Base-by-base conservation (phyloP, 495 filamentous ascomycete species). In the Cercophora newfieldiana region DNA sequence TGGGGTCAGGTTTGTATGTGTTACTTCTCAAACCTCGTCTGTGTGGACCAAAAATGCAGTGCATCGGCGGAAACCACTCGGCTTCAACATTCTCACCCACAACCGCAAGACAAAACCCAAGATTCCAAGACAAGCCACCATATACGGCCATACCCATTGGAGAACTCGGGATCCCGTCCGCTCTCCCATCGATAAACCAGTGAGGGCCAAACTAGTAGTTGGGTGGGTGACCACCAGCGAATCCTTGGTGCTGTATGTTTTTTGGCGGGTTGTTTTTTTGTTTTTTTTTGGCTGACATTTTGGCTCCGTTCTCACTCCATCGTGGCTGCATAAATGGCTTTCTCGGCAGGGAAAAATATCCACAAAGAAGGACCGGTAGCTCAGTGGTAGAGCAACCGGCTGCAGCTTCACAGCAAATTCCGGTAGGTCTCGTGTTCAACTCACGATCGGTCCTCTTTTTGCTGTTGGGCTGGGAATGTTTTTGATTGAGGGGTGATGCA, bases 121-220 rank as follows among this genome's bases (percentile, higher is more conserved):
- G 12, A 12, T 12, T 33, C 4, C 4, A 33, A 5, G 4, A 4
- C 30, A 33, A 33, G 12, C 30, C 30, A 12, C 30, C 30, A 12
- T 12, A 33, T 12, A 33, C 30, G 30, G 30, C 30, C 12, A 33
- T 33, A 33, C 30, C 30, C 30, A 33, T 12, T 5, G 30, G 4
- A 33, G 30, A 33, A 33, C 62, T 64, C 79, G 78, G 78, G 75
- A 79, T 80, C 80, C 80, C 80, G 80, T 82, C 79, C 77, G 79
- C 77, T 82, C 80, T 78, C 75, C 79, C 79, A 72, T 81, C 76
- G 77, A 76, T 71, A 78, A 79, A 26, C 61, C 25, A 55, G 44
- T 71, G 59, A 69, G 59, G 22, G 72, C 73, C 65, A 55, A 70
- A 75, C 60, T 68, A 78, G 76, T 78, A 78, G 72, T 73, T 74